phyloP scores from a whole-genome alignment of 305 asterid genomes.

The Fraxinus xanthoxyloides region DNA sequence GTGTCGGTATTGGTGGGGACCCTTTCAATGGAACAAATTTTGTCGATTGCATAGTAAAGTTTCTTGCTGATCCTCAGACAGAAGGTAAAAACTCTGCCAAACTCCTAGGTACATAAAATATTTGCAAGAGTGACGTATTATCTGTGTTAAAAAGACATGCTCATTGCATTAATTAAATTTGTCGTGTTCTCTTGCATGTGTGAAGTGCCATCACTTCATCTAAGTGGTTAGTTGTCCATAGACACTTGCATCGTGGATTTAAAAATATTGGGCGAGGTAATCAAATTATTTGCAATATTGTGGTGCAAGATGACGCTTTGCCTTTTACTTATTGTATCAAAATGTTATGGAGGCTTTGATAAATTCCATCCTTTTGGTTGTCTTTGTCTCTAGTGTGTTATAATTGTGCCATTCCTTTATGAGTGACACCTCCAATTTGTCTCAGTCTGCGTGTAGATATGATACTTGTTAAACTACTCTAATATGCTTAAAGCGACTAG shows the following conservation, averaged over 20 bases:
- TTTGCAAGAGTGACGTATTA: neutral
- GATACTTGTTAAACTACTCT: neutral
- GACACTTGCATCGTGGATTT: neutral
- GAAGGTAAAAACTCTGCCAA: conserved; percentile 55
- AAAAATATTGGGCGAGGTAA: neutral
- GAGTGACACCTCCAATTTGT: neutral
- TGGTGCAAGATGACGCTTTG: neutral
- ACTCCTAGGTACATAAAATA: neutral
- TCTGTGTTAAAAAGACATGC: neutral
- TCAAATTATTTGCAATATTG: neutral
- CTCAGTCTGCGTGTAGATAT: neutral
- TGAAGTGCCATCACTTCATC: neutral
- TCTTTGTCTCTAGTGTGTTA: neutral
- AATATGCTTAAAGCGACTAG: neutral
- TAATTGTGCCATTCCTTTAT: neutral
- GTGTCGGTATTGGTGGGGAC: conserved; percentile 98
- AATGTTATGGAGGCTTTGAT: neutral
- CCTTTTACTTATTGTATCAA: neutral
- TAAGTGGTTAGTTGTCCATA: neutral
- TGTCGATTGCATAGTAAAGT: conserved; percentile 87
- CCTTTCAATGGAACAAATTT: conserved; percentile 98
- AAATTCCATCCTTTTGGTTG: neutral
- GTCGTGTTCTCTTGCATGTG: neutral
- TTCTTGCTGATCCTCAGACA: conserved; percentile 89
- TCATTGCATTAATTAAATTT: neutral